Evolutionary conservation across 2,329 filamentous ascomycete genomes (phyloP).

Genomic region (Trichoderma hamatum): DNA sequence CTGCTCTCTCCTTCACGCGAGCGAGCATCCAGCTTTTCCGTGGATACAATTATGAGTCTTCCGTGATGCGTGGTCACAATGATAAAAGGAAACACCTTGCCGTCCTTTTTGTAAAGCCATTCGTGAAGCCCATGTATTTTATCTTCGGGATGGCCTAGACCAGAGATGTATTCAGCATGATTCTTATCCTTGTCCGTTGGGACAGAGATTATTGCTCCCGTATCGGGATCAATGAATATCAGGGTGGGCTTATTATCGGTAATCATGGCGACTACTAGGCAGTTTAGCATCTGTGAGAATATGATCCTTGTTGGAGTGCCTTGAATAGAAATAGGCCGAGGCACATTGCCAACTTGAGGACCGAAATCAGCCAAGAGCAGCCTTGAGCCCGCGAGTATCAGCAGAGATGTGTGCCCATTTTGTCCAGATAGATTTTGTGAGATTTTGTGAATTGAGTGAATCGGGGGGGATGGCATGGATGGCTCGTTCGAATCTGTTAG

Average conservation of each 20-base stretch:
- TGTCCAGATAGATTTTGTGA: conserved; percentile 44
- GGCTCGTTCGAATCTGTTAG: conserved; percentile 54
- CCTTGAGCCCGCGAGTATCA: conserved; percentile 54
- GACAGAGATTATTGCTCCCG: conserved; percentile 54
- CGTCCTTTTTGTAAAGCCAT: conserved; percentile 63
- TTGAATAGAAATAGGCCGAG: conserved; percentile 51
- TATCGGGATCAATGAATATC: conserved; percentile 59
- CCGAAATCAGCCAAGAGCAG: conserved; percentile 59
- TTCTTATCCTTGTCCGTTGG: conserved; percentile 48
- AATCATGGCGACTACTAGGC: conserved; percentile 56
- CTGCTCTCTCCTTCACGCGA: conserved; percentile 29
- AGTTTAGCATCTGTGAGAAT: conserved; percentile 57
- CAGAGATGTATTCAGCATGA: conserved; percentile 53
- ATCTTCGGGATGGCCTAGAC: conserved; percentile 60
- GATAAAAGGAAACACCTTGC: conserved; percentile 64
- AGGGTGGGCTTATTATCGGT: conserved; percentile 51
- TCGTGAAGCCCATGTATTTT: conserved; percentile 63
- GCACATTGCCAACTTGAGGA: conserved; percentile 49
- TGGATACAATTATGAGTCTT: conserved; percentile 59
- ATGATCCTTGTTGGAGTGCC: conserved; percentile 57
- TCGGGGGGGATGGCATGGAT: conserved; percentile 49
- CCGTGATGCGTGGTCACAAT: conserved; percentile 61
- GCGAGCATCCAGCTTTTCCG: conserved; percentile 38
- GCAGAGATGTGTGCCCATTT: conserved; percentile 46
- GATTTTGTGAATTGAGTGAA: conserved; percentile 53